These are phyloP conservation scores for Crithidia sp. DNA, from an alignment of 208 protist genomes.

Conservation along the genomic window DNA sequence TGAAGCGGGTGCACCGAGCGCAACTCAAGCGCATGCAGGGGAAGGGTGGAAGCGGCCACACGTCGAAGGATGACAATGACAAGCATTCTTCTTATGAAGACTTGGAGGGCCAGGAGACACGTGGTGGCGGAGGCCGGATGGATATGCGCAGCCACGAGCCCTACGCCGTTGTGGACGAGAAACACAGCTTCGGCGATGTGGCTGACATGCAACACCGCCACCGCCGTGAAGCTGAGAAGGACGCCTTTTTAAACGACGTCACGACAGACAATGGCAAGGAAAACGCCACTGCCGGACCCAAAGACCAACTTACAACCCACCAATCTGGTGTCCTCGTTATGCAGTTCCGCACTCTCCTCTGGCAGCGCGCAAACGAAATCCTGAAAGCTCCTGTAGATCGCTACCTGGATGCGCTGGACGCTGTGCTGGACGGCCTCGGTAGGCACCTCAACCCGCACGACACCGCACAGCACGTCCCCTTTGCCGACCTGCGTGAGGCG, in stretches of 20 bases:
- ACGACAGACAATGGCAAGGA: neutral
- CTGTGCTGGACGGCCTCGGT: constrained; percentile 43
- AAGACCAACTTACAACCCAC: neutral
- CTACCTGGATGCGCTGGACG: constrained; percentile 39
- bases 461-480: constrained; percentile 41
- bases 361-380: constrained; percentile 18
- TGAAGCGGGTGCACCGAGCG: constrained; percentile 19
- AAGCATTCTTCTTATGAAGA: neutral
- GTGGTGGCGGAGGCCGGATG: neutral
- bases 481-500: constrained; percentile 42
- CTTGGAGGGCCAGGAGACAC: neutral
- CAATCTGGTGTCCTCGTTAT: neutral
- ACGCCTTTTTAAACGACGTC: neutral
- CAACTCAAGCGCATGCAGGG: neutral
- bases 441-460: constrained; percentile 47
- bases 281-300: neutral
- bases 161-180: neutral
- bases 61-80: neutral
- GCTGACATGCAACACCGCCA: constrained; percentile 11
- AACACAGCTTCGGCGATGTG: neutral
- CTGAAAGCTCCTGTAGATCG: constrained; percentile 27
- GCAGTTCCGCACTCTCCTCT: constrained; percentile 7
- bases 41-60: too few relatives aligned
- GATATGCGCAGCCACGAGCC: constrained; percentile 8
- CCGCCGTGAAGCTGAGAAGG: constrained; percentile 1